phyloP scores from a whole-genome alignment of 2,329 filamentous ascomycete species.

The Claviceps quebecensis region DNA sequence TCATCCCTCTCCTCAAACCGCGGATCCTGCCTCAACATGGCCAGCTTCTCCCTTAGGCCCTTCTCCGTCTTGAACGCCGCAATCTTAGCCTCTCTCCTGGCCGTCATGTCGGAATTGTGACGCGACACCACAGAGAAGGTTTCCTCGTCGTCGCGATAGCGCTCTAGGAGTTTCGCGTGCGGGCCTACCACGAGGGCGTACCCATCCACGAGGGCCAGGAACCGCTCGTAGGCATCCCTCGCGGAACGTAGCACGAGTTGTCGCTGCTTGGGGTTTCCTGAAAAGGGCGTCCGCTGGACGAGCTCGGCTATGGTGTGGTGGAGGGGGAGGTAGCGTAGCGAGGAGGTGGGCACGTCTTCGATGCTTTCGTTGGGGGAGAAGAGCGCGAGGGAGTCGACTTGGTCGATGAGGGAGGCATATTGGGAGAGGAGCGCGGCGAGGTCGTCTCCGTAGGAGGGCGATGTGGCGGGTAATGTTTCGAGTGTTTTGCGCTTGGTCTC shows the following conservation, averaged over 20 bases:
- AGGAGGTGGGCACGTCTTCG: constrained; percentile 74
- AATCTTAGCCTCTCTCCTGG: constrained; percentile 72
- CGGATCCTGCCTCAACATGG: constrained; percentile 33
- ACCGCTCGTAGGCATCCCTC: constrained; percentile 61
- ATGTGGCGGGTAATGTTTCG: constrained; percentile 49
- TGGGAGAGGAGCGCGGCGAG: constrained; percentile 52
- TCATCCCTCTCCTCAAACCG: constrained; percentile 57
- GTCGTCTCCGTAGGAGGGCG: constrained; percentile 50
- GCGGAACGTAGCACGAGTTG: constrained; percentile 48
- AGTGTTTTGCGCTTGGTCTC: constrained; percentile 41
- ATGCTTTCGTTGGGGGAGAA: constrained; percentile 84
- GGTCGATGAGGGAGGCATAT: constrained; percentile 59
- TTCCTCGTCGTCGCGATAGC: constrained; percentile 58
- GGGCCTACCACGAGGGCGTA: constrained; percentile 57
- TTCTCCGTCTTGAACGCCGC: constrained; percentile 75
- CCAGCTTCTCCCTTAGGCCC: constrained; percentile 68
- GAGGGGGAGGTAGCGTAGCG: constrained; percentile 73
- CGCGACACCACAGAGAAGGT: constrained; percentile 58
- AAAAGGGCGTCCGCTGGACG: constrained; percentile 48
- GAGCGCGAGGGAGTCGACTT: constrained; percentile 57
- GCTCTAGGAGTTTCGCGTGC: constrained; percentile 56
- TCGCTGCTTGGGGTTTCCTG: constrained; percentile 36
- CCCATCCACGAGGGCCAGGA: constrained; percentile 60
- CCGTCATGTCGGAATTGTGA: constrained; percentile 37
- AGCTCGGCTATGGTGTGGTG: constrained; percentile 71